phyloP scores from a whole-genome alignment of 208 protist species.

The Borovskyia barvae region DNA sequence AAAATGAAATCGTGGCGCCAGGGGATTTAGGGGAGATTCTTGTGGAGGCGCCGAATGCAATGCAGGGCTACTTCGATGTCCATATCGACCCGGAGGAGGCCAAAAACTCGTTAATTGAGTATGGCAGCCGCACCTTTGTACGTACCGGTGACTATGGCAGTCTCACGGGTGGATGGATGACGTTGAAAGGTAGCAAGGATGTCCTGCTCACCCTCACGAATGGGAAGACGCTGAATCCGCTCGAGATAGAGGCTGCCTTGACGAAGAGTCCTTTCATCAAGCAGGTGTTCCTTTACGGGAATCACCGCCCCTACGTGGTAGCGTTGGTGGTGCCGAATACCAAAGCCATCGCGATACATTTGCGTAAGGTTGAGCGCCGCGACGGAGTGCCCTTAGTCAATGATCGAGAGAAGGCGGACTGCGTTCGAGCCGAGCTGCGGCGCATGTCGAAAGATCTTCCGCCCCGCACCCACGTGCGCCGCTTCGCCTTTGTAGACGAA shows the following conservation, averaged over 20 bases:
- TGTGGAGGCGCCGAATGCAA: slow-evolving; percentile 83
- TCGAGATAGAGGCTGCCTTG: slow-evolving; percentile 74
- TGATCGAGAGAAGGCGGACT: slow-evolving; percentile 89
- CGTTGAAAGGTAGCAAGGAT: slow-evolving; percentile 82
- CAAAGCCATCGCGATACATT: slow-evolving; percentile 80
- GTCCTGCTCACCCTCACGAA: slow-evolving; percentile 82
- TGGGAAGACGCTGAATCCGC: slow-evolving; percentile 76
- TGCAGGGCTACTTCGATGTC: slow-evolving; percentile 92
- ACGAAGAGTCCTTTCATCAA: slow-evolving; percentile 87
- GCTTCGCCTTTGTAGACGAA: slow-evolving; percentile 91
- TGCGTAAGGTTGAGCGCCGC: slow-evolving; percentile 85
- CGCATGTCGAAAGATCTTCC: slow-evolving; percentile 75
- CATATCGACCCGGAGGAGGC: slow-evolving; percentile 87
- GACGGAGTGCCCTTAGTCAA: slow-evolving; percentile 88
- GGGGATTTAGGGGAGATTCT: slow-evolving; percentile 87
- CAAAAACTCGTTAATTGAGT: slow-evolving; percentile 84
- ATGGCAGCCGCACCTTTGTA: slow-evolving; percentile 88
- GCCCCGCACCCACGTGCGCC: slow-evolving; percentile 78
- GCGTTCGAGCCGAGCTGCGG: slow-evolving; percentile 80
- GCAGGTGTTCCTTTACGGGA: slow-evolving; percentile 80
- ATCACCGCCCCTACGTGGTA: slow-evolving; percentile 68
- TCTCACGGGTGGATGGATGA: slow-evolving; percentile 84
- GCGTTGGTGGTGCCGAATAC: slow-evolving; percentile 85
- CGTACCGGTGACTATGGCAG: slow-evolving; percentile 88
- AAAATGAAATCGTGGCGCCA: slow-evolving; percentile 87